Percentiles rank a stretch among this genome's conserved stretches.
phyloP scores from a whole-genome alignment of 2,329 filamentous ascomycete species.

The Xylaria sp. region DNA sequence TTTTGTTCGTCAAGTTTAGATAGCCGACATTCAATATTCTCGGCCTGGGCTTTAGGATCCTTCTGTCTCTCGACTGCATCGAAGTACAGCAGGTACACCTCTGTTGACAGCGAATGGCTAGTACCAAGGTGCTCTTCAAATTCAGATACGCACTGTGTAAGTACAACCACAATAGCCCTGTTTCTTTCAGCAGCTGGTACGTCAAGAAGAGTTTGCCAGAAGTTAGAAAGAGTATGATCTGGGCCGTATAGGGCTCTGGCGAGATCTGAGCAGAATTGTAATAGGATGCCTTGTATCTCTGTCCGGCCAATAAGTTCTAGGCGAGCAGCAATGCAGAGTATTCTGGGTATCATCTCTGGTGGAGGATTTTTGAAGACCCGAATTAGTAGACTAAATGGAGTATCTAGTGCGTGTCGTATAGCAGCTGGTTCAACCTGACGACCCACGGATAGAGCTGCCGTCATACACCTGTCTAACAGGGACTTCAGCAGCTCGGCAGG shows the following conservation, averaged over 20 bases:
- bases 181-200: conserved; percentile 42
- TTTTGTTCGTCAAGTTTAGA: conserved; percentile 38
- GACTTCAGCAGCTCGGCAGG: conserved; percentile 46
- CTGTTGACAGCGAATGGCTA: conserved; percentile 43
- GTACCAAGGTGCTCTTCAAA: conserved; percentile 42
- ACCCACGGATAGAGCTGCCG: conserved; percentile 44
- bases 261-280: conserved; percentile 47
- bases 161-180: conserved; percentile 39
- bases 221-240: conserved; percentile 40
- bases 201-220: conserved; percentile 45
- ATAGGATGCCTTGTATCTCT: conserved; percentile 45
- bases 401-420: conserved; percentile 44
- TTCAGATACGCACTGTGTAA: conserved; percentile 43
- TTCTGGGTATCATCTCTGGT: conserved; percentile 44
- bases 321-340: conserved; percentile 43
- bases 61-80: conserved; percentile 45
- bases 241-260: conserved; percentile 38
- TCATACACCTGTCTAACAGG: conserved; percentile 47
- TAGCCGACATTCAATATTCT: conserved; percentile 39
- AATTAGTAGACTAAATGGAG: conserved; percentile 45
- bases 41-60: conserved; percentile 39
- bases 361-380: conserved; percentile 48
- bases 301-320: conserved; percentile 43
- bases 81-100: conserved; percentile 47
- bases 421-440: conserved; percentile 45